Evolutionary conservation across 768 basidiomycete species (phyloP).

Genomic region (Tylopilus sp.): DNA sequence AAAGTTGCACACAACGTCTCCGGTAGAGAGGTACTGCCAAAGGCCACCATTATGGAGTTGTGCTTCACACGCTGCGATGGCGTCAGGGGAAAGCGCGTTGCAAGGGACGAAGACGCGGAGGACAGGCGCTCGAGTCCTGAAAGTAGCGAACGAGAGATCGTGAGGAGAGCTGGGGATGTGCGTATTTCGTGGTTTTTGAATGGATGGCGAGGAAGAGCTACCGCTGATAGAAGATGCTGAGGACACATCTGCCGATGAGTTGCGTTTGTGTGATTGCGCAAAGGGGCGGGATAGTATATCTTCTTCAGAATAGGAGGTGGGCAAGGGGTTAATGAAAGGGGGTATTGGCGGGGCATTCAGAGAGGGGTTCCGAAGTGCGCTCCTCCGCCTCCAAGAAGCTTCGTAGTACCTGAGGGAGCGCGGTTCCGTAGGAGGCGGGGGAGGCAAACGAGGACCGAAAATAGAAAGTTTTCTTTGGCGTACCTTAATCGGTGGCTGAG

Average conservation of each 20-base stretch:
- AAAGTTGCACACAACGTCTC: slow-evolving; percentile 78
- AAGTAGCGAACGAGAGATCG: slow-evolving; percentile 58
- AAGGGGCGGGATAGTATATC: slow-evolving; percentile 31
- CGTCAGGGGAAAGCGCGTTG: slow-evolving; percentile 41
- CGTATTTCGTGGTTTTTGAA: slow-evolving; percentile 14
- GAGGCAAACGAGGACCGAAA: slow-evolving; percentile 37
- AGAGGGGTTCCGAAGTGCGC: background rate
- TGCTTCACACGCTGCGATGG: slow-evolving; percentile 58
- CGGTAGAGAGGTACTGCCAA: slow-evolving; percentile 72
- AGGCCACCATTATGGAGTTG: slow-evolving; percentile 66
- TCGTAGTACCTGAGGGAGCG: slow-evolving; percentile 45
- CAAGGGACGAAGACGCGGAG: slow-evolving; percentile 76
- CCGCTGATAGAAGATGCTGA: slow-evolving; percentile 38
- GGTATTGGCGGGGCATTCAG: background rate
- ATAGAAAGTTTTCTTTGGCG: slow-evolving; percentile 33
- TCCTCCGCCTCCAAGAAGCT: slow-evolving; percentile 43
- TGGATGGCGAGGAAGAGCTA: slow-evolving; percentile 22
- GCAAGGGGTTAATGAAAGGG: slow-evolving; percentile 21
- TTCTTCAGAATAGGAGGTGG: slow-evolving; percentile 37
- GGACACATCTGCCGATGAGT: slow-evolving; percentile 42
- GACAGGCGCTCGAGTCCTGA: slow-evolving; percentile 65
- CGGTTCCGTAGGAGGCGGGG: slow-evolving; percentile 47
- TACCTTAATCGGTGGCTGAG: slow-evolving; percentile 12
- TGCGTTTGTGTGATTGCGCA: slow-evolving; percentile 37
- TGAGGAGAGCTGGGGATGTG: slow-evolving; percentile 43